These are phyloP conservation scores for Carex scoparia DNA, from an alignment of 176 grass and related monocot species.

Conservation along the genomic window DNA sequence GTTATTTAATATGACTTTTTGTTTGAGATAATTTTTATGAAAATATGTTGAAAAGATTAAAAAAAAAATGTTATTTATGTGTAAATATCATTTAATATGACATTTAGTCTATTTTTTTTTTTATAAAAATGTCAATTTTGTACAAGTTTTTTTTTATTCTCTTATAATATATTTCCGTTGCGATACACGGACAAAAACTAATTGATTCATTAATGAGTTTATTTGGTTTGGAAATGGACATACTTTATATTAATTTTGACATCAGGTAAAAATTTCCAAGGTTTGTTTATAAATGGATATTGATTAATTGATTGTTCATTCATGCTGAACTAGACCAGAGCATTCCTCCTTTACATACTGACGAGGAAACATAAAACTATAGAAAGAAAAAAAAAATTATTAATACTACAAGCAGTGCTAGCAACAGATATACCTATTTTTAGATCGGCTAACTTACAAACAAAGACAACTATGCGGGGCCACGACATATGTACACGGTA, in stretches of 20 bases:
- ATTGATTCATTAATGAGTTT: no score
- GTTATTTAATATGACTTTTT: no score
- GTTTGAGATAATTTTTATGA: no score
- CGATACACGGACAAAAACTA: no score
- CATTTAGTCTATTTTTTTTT: no score
- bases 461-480: not conserved
- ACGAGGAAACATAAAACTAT: not conserved
- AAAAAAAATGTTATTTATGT: no score
- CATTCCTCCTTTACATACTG: not conserved
- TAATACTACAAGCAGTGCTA: not conserved
- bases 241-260: not conserved
- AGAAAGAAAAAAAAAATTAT: not conserved
- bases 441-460: not conserved
- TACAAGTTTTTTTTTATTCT: no score
- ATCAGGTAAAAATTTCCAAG: not conserved
- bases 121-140: no score
- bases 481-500: slow-evolving; percentile 3
- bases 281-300: not conserved
- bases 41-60: no score
- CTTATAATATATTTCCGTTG: no score
- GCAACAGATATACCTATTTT: not conserved
- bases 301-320: not conserved
- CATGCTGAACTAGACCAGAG: not conserved
- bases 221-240: not conserved
- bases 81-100: no score